Evolutionary conservation across 2,329 filamentous ascomycete species (phyloP).

Genomic region (Aureobasidium mangrovei): DNA sequence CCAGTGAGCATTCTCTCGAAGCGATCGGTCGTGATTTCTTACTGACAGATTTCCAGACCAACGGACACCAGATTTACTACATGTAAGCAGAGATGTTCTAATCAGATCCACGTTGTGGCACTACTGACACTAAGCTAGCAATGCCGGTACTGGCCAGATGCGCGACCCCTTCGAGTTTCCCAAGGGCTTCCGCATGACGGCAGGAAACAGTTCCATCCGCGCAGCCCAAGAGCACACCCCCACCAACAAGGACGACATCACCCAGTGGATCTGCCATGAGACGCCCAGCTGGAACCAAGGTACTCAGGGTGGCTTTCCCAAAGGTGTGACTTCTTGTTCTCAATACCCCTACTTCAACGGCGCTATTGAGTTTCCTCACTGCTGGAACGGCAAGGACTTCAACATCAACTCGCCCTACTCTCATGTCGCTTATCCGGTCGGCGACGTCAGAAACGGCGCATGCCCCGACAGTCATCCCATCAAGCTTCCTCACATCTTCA

Average conservation of each 20-base stretch:
- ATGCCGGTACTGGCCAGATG: slow-evolving; percentile 43
- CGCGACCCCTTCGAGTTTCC: slow-evolving; percentile 65
- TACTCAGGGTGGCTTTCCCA: slow-evolving; percentile 44
- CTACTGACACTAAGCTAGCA: neutral
- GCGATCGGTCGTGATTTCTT: no score
- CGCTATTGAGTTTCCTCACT: slow-evolving; percentile 63
- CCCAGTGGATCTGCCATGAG: slow-evolving; percentile 46
- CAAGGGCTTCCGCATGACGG: slow-evolving; percentile 60
- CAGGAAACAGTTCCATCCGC: slow-evolving; percentile 52
- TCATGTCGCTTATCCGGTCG: slow-evolving; percentile 55
- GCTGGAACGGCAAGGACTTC: slow-evolving; percentile 62
- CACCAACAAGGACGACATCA: slow-evolving; percentile 21
- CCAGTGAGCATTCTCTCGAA: slow-evolving; percentile 16
- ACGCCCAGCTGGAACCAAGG: slow-evolving; percentile 43
- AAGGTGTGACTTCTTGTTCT: slow-evolving; percentile 62
- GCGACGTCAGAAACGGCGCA: slow-evolving; percentile 39
- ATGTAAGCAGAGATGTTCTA: slow-evolving; percentile 27
- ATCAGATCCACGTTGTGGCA: no score
- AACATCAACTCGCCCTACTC: slow-evolving; percentile 47
- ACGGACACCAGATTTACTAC: slow-evolving; percentile 69
- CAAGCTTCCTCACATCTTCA: slow-evolving; percentile 49
- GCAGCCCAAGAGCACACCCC: slow-evolving; percentile 38
- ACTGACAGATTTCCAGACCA: slow-evolving; percentile 24
- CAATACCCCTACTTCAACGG: slow-evolving; percentile 45
- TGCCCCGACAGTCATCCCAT: slow-evolving; percentile 46